Conservation (phyloP, 495 filamentous ascomycete genomes). For the Penicillium salamii region DNA sequence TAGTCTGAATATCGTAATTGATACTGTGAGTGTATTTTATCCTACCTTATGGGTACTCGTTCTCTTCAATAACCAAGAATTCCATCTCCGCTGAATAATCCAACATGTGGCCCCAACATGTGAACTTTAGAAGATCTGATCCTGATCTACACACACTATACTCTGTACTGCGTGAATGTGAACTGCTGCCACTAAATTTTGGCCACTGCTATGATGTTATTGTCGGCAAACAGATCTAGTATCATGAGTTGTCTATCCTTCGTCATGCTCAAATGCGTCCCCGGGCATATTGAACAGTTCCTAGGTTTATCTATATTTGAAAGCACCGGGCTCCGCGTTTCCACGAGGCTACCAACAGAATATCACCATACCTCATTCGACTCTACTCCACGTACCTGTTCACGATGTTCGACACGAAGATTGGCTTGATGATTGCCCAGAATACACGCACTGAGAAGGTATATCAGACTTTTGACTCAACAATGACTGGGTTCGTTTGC, state of each 20-base stretch:
- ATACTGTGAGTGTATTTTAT: no score
- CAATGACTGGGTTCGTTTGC: no score
- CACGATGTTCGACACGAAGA: slow-evolving; percentile 11
- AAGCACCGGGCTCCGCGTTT: not conserved
- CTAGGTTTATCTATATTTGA: not conserved
- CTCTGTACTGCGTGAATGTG: no score
- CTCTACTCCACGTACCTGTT: not conserved
- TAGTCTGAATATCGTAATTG: no score
- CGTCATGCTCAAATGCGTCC: no score
- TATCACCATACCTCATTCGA: not conserved
- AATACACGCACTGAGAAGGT: not conserved
- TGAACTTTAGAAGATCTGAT: no score
- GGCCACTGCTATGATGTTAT: not conserved
- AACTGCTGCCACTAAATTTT: not conserved
- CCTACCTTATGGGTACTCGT: no score
- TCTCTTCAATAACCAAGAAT: no score
- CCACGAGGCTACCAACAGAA: not conserved
- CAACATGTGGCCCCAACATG: no score
- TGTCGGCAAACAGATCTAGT: not conserved
- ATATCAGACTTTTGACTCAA: no score
- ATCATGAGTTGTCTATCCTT: not conserved
- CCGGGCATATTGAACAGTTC: no score
- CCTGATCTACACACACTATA: not conserved
- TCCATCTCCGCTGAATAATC: not conserved
- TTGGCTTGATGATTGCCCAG: slow-evolving; percentile 10